Evolutionary conservation across 1,284 basidiomycete genomes (phyloP).

Genomic region (Cryptococcus neoformans): DNA sequence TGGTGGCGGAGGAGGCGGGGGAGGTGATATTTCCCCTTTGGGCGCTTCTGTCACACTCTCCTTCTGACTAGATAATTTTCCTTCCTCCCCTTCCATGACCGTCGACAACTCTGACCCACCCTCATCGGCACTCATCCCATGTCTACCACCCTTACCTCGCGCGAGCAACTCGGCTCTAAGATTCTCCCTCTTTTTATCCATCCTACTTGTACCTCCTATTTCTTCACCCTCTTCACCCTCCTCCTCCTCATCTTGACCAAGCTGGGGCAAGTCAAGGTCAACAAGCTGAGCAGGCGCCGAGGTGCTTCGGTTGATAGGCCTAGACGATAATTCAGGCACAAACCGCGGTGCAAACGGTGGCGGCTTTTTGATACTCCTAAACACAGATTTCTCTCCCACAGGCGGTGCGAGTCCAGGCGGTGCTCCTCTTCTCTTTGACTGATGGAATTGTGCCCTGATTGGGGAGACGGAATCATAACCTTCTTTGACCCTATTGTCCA

Average conservation of each 20-base stretch:
- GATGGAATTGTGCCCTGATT: not conserved
- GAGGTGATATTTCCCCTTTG: no score
- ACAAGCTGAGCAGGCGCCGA: slow-evolving; percentile 20
- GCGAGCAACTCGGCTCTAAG: slow-evolving; percentile 19
- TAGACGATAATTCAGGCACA: slow-evolving; percentile 45
- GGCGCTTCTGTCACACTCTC: not conserved
- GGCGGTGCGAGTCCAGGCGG: slow-evolving; percentile 32
- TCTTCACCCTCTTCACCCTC: slow-evolving; percentile 4
- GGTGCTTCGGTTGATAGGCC: slow-evolving; percentile 33
- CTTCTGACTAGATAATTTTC: not conserved
- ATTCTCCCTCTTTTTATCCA: slow-evolving; percentile 17
- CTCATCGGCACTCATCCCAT: slow-evolving; percentile 12
- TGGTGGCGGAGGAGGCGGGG: slow-evolving; percentile 34
- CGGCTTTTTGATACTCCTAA: slow-evolving; percentile 27
- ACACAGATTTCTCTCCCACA: slow-evolving; percentile 42
- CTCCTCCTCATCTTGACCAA: slow-evolving; percentile 46
- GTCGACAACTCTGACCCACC: slow-evolving; percentile 11
- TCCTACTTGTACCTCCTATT: not conserved
- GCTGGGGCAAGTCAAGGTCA: slow-evolving; percentile 8
- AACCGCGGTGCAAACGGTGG: slow-evolving; percentile 38
- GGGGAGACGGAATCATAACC: slow-evolving; percentile 56
- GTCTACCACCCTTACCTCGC: slow-evolving; percentile 20
- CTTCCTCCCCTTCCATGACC: slow-evolving; percentile 18
- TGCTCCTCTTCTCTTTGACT: slow-evolving; percentile 10
- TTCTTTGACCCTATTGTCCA: slow-evolving; percentile 73